A percentile compares a stretch with the other conserved stretches of the same genome.
phyloP scores from a whole-genome alignment of 345 rosid species.

The Dimocarpus longan region DNA sequence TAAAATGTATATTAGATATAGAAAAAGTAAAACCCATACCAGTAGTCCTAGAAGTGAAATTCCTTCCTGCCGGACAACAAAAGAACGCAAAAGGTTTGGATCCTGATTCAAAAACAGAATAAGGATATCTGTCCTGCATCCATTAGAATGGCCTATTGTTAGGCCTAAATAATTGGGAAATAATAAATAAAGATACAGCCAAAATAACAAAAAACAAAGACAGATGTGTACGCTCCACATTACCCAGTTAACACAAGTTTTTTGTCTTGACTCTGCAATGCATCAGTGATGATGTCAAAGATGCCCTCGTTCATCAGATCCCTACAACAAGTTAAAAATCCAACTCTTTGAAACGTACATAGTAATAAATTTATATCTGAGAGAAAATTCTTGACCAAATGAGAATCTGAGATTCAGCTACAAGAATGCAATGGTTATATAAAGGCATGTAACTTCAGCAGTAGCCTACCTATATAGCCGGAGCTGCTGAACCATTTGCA shows the following conservation, averaged over 20 bases:
- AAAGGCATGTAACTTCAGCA: slow-evolving; percentile 19
- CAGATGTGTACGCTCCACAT: slow-evolving; percentile 19
- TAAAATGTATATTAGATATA: background rate
- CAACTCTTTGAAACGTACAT: slow-evolving; percentile 3
- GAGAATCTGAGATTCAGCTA: background rate
- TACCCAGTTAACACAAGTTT: slow-evolving; percentile 92
- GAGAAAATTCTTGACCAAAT: background rate
- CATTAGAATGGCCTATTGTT: slow-evolving; percentile 43
- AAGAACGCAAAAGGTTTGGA: slow-evolving; percentile 73
- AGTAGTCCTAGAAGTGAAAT: slow-evolving; percentile 76
- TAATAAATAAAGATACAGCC: background rate
- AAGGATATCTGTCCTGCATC: slow-evolving; percentile 94
- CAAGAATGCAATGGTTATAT: background rate
- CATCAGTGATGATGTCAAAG: slow-evolving; percentile 69
- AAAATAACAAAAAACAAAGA: slow-evolving; percentile 4
- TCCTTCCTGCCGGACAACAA: slow-evolving; percentile 71
- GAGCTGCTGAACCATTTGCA: slow-evolving; percentile 90
- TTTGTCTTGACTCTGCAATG: slow-evolving; percentile 74
- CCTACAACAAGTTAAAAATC: slow-evolving; percentile 44
- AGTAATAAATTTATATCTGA: background rate
- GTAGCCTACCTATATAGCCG: slow-evolving; percentile 67
- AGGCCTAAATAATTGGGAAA: slow-evolving; percentile 12
- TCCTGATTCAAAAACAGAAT: slow-evolving; percentile 79
- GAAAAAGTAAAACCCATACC: slow-evolving; percentile 51
- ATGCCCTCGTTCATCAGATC: slow-evolving; percentile 78